phyloP scores from a whole-genome alignment of 345 rosid species.

The Lepidium sativum region DNA sequence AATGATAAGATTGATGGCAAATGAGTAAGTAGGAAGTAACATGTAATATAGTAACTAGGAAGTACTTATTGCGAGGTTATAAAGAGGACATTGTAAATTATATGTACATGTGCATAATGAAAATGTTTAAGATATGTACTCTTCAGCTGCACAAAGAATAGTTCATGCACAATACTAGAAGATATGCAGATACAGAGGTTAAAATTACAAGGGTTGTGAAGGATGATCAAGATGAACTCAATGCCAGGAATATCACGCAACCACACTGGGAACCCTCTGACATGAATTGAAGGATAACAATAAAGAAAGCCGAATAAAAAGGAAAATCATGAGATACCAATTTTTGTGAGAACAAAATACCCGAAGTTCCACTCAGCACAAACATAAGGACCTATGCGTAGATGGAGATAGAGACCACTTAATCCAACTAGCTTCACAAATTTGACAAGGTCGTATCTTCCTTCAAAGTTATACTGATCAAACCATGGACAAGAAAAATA shows the following conservation, averaged over 20 bases:
- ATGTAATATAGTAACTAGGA: too few species aligned
- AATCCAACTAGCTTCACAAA: slow-evolving; percentile 84
- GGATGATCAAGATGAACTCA: too few species aligned
- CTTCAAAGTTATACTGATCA: slow-evolving; percentile 78
- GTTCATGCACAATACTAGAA: too few species aligned
- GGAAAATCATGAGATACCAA: neutral
- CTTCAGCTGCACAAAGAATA: too few species aligned
- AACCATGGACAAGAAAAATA: neutral
- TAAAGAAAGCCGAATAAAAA: neutral
- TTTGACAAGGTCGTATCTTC: slow-evolving; percentile 66
- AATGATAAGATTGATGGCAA: too few species aligned
- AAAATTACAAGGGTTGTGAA: too few species aligned
- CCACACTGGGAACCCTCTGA: slow-evolving; percentile 96
- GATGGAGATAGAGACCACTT: slow-evolving; percentile 74
- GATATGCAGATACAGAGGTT: too few species aligned
- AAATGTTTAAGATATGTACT: too few species aligned
- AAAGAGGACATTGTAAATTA: too few species aligned
- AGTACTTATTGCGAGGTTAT: too few species aligned
- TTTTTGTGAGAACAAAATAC: slow-evolving; percentile 31
- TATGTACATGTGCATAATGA: too few species aligned
- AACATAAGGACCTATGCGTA: slow-evolving; percentile 94
- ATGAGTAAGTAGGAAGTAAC: too few species aligned
- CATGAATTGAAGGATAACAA: slow-evolving; percentile 3
- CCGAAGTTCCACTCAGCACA: slow-evolving; percentile 99
- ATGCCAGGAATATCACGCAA: slow-evolving; percentile 80